Base-by-base conservation (phyloP, 768 basidiomycete species). In the Pulveroboletus sp. region DNA sequence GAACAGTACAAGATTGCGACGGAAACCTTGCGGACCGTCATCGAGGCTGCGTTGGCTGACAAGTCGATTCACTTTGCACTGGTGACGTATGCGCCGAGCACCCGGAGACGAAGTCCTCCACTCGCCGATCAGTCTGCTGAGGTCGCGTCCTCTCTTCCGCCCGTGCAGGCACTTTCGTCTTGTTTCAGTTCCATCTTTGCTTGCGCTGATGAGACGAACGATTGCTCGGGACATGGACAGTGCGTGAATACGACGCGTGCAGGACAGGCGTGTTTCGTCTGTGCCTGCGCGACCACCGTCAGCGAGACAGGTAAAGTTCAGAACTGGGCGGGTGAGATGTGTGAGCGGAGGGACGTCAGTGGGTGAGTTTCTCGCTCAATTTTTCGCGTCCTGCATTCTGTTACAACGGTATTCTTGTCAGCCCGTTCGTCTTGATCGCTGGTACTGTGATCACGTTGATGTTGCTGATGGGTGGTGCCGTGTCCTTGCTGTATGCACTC, bases 261-360 rank as follows among this genome's bases (percentile, higher is more conserved):
- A 5, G 86, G 84, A 11, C 67, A 66, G 53, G 67, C 70, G 1
- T 82, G 81, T 58, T 82, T 71, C 48, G 65, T 70, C 0, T 80
- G 80, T 52, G 63, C 69, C 3, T 81, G 78, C 54, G 46, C 54
- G 1, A 71, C 67, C 26, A 83, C 80, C 9, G 76, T 76, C 41
- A 70, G 76, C n/a, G n/a, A n/a, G 9, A 66, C 72, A 24, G 76
- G 81, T n/a, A 64, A 81, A 63, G 80, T 76, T 4, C 77, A 83
- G 54, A 69, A 66, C 30, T 93, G 90, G 89, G 89, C 77, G 1
- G 90, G 90, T 5, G 75, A 78, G 46, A 78, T 73, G 54, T 93
- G 90, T 57, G 82, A 91, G 72, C 77, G 82, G 55, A 82, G 81
- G 68, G 90, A 93, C 61, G 70, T 92, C 42, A 90, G 86, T 73